These are phyloP conservation scores for Puccinia hordei DNA, from an alignment of 1,284 basidiomycete genomes.

Conservation along the genomic window DNA sequence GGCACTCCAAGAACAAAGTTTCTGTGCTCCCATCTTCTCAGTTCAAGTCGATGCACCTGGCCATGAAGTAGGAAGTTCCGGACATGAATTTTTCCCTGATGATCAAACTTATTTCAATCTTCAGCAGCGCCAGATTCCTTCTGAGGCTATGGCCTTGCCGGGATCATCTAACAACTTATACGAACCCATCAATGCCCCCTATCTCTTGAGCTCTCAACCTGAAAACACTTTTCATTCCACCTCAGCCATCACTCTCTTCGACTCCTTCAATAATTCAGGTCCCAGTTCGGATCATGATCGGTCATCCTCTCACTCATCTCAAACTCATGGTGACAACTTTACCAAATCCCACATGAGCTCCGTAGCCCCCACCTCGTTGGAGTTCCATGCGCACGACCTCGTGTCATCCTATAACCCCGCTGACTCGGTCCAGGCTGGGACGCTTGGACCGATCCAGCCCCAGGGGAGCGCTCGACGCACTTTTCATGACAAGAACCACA, in stretches of 20 bases:
- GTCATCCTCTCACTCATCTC: neutral
- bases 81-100: neutral
- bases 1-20: conserved; percentile 26
- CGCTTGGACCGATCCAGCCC: neutral
- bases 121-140: neutral
- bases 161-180: neutral
- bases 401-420: neutral
- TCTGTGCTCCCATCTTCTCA: conserved; percentile 24
- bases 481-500: conserved; percentile 24
- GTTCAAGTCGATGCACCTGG: conserved; percentile 25
- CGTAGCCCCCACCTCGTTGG: neutral
- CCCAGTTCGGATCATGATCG: too few relatives aligned
- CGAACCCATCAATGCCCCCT: conserved; percentile 1
- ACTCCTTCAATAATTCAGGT: neutral
- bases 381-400: neutral
- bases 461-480: neutral
- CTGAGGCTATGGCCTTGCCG: neutral
- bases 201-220: conserved; percentile 6
- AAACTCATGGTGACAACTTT: neutral
- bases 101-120: conserved; percentile 13
- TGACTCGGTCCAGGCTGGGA: neutral
- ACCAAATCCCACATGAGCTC: neutral
- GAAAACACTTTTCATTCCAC: neutral
- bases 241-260: neutral
- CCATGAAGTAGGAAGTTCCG: neutral